Evolutionary conservation across 805 yeast genomes (phyloP).

Genomic region (Suhomyces pyralidae): DNA sequence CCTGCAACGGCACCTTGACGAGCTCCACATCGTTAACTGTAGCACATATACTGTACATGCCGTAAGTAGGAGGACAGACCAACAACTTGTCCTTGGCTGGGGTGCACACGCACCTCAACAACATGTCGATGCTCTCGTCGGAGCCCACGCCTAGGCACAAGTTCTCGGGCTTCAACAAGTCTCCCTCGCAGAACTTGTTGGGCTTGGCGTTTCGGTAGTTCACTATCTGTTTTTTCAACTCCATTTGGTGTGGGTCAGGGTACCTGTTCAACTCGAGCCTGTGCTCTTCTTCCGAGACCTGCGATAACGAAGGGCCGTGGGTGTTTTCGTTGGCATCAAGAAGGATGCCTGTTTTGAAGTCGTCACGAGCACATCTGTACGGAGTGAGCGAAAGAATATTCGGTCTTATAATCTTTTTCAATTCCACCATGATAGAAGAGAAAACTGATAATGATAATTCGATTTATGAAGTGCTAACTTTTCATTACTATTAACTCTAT

Average conservation of each 20-base stretch:
- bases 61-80: slow-evolving; percentile 93
- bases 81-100: slow-evolving; percentile 84
- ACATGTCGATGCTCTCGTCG: slow-evolving; percentile 89
- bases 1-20: slow-evolving; percentile 64
- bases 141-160: slow-evolving; percentile 95
- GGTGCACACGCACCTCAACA: slow-evolving; percentile 76
- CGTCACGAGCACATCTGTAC: slow-evolving; percentile 95
- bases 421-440: too few relatives aligned
- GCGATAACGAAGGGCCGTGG: slow-evolving; percentile 73
- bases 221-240: slow-evolving; percentile 68
- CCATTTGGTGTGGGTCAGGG: slow-evolving; percentile 93
- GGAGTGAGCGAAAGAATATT: slow-evolving; percentile 83
- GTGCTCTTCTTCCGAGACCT: slow-evolving; percentile 43
- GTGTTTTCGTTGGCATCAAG: slow-evolving; percentile 97
- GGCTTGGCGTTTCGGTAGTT: slow-evolving; percentile 63
- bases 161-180: slow-evolving; percentile 55
- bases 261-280: slow-evolving; percentile 73
- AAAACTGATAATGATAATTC: too few relatives aligned
- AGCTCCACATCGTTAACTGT: slow-evolving; percentile 82
- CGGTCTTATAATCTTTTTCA: slow-evolving; percentile 69
- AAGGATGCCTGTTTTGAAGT: slow-evolving; percentile 81
- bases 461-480: too few relatives aligned
- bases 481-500: too few relatives aligned
- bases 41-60: slow-evolving; percentile 94
- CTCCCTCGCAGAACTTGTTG: slow-evolving; percentile 15